A percentile compares a stretch with the other conserved stretches of the same genome.
Conservation (phyloP, 1,284 basidiomycete genomes). For the Ganoderma multipileum region DNA sequence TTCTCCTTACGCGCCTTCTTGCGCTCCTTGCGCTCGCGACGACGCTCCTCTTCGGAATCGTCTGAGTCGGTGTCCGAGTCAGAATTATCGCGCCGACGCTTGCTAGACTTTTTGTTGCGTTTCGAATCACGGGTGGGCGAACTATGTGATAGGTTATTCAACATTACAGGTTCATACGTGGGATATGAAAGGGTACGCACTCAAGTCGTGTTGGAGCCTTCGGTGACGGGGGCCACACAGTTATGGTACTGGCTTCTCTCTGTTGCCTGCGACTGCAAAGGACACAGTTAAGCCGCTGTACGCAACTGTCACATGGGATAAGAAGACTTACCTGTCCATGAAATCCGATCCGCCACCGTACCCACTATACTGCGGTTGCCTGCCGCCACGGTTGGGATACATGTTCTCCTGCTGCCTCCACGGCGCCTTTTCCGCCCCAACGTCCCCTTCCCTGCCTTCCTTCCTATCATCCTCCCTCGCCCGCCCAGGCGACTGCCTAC, state of each 20-base stretch:
- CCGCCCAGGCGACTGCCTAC: slow-evolving; percentile 34
- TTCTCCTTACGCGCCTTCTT: slow-evolving; percentile 62
- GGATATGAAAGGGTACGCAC: slow-evolving; percentile 50
- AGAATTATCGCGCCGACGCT: slow-evolving; percentile 60
- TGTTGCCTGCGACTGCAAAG: slow-evolving; percentile 74
- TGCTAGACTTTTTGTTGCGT: slow-evolving; percentile 61
- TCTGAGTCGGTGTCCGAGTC: slow-evolving; percentile 54
- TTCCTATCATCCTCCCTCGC: slow-evolving; percentile 32
- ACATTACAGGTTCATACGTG: slow-evolving; percentile 5
- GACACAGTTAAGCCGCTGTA: slow-evolving; percentile 4
- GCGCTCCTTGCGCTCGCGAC: slow-evolving; percentile 65
- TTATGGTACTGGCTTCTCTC: slow-evolving; percentile 67
- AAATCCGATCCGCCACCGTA: slow-evolving; percentile 51
- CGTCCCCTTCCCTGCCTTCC: slow-evolving; percentile 42
- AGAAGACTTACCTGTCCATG: slow-evolving; percentile 56
- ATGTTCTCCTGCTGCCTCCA: slow-evolving; percentile 58
- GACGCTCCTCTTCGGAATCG: slow-evolving; percentile 66
- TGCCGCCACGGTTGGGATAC: slow-evolving; percentile 48
- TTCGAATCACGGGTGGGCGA: slow-evolving; percentile 59
- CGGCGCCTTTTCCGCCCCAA: slow-evolving; percentile 41
- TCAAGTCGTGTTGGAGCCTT: slow-evolving; percentile 63
- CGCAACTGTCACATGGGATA: too few species aligned
- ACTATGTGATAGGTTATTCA: slow-evolving; percentile 42
- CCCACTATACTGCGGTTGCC: slow-evolving; percentile 32
- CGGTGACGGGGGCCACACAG: slow-evolving; percentile 89